phyloP scores from a whole-genome alignment of 164 flowering plant species.

The Nymphaea colorata region DNA sequence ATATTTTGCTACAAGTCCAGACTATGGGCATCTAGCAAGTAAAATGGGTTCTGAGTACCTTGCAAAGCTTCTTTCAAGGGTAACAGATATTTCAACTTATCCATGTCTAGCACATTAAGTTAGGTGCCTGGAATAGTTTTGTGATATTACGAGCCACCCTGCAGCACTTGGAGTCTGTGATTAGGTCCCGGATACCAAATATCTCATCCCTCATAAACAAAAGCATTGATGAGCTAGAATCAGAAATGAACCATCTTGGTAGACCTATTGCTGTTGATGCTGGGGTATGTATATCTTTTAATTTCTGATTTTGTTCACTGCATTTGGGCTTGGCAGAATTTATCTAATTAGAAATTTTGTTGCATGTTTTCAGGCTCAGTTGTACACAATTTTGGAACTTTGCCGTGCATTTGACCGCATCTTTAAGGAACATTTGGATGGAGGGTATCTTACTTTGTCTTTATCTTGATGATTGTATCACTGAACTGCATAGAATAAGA shows the following conservation, averaged over 20 bases:
- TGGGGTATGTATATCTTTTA: constrained; percentile 39
- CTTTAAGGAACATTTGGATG: constrained; percentile 83
- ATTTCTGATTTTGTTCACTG: background rate
- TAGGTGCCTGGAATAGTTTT: background rate
- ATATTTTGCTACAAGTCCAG: constrained; percentile 66
- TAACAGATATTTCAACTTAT: constrained; percentile 3
- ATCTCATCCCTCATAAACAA: constrained; percentile 48
- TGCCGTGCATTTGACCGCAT: constrained; percentile 84
- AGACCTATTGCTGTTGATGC: constrained; percentile 64
- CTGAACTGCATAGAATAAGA: background rate
- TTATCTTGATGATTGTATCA: background rate
- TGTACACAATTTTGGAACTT: constrained; percentile 64
- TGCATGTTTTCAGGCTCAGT: constrained; percentile 49
- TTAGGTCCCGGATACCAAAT: constrained; percentile 50
- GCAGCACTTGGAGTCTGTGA: constrained; percentile 71
- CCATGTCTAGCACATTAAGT: background rate
- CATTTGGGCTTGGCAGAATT: background rate
- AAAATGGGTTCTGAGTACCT: constrained; percentile 87
- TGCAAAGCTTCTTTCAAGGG: constrained; percentile 73
- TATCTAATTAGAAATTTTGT: background rate
- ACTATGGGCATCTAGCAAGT: constrained; percentile 58
- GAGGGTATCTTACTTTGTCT: constrained; percentile 39
- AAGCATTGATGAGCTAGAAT: constrained; percentile 57
- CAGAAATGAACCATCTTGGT: constrained; percentile 55
- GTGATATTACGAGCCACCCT: constrained; percentile 3